Conservation (phyloP, 176 grass and related monocot genomes). For the Themeda triandra region DNA sequence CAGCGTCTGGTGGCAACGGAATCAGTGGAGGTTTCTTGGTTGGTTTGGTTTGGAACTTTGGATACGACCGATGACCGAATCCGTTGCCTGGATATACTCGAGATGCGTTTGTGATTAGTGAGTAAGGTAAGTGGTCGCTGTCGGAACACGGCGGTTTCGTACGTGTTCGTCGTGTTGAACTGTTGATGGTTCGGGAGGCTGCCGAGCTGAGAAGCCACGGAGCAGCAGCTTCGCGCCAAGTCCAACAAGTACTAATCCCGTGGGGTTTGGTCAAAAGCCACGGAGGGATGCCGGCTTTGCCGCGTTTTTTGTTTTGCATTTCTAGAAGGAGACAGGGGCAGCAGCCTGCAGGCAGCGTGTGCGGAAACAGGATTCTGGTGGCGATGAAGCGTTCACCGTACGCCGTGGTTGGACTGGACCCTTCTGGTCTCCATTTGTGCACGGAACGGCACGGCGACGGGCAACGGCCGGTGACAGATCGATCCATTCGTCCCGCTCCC, state of each 20-base stretch:
- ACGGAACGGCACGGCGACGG: too few relatives aligned
- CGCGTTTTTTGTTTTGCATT: too few relatives aligned
- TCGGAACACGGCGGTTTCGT: constrained; percentile 5
- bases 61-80: neutral
- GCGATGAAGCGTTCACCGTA: neutral
- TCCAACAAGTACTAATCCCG: neutral
- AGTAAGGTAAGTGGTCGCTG: constrained; percentile 1
- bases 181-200: neutral
- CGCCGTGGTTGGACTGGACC: neutral
- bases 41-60: neutral
- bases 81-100: neutral
- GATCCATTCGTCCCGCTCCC: too few relatives aligned
- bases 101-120: neutral
- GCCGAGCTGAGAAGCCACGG: neutral
- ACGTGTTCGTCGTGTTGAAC: neutral
- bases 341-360: neutral
- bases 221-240: neutral
- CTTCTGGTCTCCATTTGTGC: neutral
- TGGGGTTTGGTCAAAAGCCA: neutral
- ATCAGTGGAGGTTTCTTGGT: too few relatives aligned
- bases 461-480: too few relatives aligned
- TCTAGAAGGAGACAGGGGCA: too few relatives aligned
- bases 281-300: too few relatives aligned
- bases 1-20: neutral
- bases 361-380: neutral